Conservation (phyloP, 2,329 filamentous ascomycete species). For the Epichloe scottii region DNA sequence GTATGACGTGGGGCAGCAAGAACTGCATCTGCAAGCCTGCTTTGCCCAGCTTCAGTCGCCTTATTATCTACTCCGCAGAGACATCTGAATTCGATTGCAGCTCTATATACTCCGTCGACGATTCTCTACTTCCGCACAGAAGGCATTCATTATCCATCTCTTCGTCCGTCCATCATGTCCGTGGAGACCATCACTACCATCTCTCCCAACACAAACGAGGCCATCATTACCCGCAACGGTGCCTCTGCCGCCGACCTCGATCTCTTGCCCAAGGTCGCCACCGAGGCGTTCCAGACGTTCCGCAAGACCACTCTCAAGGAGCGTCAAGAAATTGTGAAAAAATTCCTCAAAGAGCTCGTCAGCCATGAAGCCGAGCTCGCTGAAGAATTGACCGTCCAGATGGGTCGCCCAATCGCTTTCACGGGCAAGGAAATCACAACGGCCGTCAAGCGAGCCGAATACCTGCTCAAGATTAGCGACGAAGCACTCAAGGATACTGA, state of each 20-base stretch:
- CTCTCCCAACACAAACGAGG: constrained; percentile 79
- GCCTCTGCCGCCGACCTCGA: constrained; percentile 58
- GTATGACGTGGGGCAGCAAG: constrained; percentile 2
- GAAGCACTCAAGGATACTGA: constrained; percentile 68
- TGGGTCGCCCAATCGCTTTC: constrained; percentile 87
- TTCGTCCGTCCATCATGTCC: constrained; percentile 36
- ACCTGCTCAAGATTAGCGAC: constrained; percentile 71
- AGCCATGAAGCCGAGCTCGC: constrained; percentile 69
- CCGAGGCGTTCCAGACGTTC: constrained; percentile 65
- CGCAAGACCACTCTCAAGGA: constrained; percentile 61
- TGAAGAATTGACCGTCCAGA: constrained; percentile 79
- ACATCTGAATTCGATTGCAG: not conserved
- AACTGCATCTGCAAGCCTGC: not conserved
- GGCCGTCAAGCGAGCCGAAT: constrained; percentile 73
- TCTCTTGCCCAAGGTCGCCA: constrained; percentile 57
- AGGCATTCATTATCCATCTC: not conserved
- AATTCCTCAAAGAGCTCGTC: constrained; percentile 59
- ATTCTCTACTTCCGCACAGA: not conserved
- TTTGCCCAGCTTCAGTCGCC: not conserved
- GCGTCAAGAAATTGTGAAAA: constrained; percentile 68
- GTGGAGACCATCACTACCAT: constrained; percentile 62
- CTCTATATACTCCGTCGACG: not conserved
- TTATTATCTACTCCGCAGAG: not conserved
- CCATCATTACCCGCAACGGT: constrained; percentile 68
- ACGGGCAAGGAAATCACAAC: constrained; percentile 74